Evolutionary conservation across 345 rosid species (phyloP).

Genomic region (Eucalyptus marginata): DNA sequence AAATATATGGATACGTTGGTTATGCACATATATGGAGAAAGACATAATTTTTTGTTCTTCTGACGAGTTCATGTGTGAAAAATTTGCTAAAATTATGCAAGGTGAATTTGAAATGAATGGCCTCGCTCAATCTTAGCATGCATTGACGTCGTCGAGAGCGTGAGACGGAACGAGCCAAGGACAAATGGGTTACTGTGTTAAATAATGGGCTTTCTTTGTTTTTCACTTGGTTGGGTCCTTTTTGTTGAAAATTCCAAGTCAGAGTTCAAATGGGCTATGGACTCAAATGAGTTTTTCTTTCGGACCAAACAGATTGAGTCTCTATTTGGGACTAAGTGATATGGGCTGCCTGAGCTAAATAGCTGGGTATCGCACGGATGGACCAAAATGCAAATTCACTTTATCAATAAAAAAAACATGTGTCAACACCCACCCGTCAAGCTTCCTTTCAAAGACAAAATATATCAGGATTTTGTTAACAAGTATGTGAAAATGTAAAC

Average conservation of each 20-base stretch:
- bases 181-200: background rate
- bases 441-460: background rate
- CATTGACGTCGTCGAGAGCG: fast-evolving
- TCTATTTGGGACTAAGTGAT: background rate
- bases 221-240: background rate
- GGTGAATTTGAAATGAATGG: background rate
- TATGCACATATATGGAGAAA: background rate
- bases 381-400: background rate
- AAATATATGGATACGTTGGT: background rate
- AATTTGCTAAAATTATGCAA: background rate
- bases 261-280: background rate
- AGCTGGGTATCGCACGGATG: background rate
- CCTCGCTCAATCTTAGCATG: background rate
- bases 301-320: background rate
- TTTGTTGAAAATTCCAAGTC: background rate
- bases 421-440: fast-evolving
- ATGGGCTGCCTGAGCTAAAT: background rate
- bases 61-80: background rate
- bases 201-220: background rate
- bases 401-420: fast-evolving
- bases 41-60: background rate
- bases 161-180: background rate
- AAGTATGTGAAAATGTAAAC: too few relatives aligned
- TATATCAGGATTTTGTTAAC: background rate
- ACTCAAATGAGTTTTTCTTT: background rate